Conservation (phyloP, 164 flowering plant species). For the Amborella trichopoda region DNA sequence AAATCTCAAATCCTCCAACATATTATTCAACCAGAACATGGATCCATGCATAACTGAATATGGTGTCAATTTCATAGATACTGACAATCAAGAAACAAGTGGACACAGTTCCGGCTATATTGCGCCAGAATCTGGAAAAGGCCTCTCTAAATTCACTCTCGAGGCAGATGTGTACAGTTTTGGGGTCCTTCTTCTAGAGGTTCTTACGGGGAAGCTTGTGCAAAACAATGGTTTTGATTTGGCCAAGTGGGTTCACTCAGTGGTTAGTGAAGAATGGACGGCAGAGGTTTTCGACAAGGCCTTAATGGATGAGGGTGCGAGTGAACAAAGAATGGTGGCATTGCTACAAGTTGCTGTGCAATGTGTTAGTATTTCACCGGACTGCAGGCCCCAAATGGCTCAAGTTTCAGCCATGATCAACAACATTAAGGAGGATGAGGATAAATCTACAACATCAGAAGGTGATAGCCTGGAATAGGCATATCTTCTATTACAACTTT, state of each 20-base stretch:
- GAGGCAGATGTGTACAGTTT: constrained; percentile 33
- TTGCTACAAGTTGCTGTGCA: constrained; percentile 51
- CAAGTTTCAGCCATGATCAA: constrained; percentile 36
- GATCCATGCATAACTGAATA: constrained; percentile 52
- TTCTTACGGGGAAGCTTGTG: constrained; percentile 50
- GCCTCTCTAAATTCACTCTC: constrained; percentile 11
- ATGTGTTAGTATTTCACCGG: constrained; percentile 35
- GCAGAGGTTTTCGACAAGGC: constrained; percentile 49
- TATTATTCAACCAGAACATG: constrained; percentile 34
- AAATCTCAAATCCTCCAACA: constrained; percentile 62
- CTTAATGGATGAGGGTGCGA: constrained; percentile 35
- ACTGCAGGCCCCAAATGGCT: constrained; percentile 38
- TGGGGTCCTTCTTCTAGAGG: constrained; percentile 60
- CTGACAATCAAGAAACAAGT: constrained; percentile 13
- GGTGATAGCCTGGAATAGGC: no score
- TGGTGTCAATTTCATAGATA: constrained; percentile 30
- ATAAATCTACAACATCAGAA: constrained; percentile 25
- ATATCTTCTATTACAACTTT: no score
- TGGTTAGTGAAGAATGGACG: constrained; percentile 62
- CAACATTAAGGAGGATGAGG: constrained; percentile 47
- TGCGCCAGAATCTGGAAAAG: background rate
- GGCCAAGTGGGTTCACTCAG: constrained; percentile 52
- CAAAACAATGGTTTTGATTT: constrained; percentile 36
- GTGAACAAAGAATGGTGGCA: constrained; percentile 55
- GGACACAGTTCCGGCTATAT: constrained; percentile 3